Percentiles rank a stretch among this genome's conserved stretches.
Conservation (phyloP, 768 basidiomycete genomes). For the Tricholoma hemisulphureum region DNA sequence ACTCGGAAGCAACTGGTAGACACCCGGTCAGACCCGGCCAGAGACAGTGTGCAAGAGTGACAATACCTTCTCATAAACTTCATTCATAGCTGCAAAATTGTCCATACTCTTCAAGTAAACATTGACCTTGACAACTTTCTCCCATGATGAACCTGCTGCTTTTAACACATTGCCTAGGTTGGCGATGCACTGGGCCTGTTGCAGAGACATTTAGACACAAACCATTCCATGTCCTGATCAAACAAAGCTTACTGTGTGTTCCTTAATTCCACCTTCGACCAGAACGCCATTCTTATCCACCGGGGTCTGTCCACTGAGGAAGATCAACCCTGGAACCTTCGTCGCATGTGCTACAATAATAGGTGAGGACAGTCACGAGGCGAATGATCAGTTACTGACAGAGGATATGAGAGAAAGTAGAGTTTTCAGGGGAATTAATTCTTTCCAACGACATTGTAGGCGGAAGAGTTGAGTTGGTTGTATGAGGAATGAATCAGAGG, state of each 20-base stretch:
- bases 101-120: constrained; percentile 63
- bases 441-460: constrained; percentile 48
- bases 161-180: constrained; percentile 55
- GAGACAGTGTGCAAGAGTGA: not conserved
- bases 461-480: not conserved
- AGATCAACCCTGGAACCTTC: constrained; percentile 57
- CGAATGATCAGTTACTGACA: constrained; percentile 33
- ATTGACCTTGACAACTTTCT: constrained; percentile 56
- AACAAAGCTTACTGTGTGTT: constrained; percentile 47
- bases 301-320: constrained; percentile 61
- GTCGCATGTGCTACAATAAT: constrained; percentile 48
- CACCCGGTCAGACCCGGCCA: not conserved
- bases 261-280: constrained; percentile 56
- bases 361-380: constrained; percentile 1
- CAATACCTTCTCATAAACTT: constrained; percentile 52
- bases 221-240: not conserved
- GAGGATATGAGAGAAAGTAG: constrained; percentile 46
- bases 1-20: constrained; percentile 37
- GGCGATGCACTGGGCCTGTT: constrained; percentile 53
- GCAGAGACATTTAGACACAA: not conserved
- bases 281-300: constrained; percentile 45
- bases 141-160: constrained; percentile 58
- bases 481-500: not conserved
- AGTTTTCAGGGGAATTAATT: constrained; percentile 51
- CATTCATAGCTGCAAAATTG: constrained; percentile 55